Base-by-base conservation (phyloP, 2,329 filamentous ascomycete genomes). In the Alternaria triticimaculans region DNA sequence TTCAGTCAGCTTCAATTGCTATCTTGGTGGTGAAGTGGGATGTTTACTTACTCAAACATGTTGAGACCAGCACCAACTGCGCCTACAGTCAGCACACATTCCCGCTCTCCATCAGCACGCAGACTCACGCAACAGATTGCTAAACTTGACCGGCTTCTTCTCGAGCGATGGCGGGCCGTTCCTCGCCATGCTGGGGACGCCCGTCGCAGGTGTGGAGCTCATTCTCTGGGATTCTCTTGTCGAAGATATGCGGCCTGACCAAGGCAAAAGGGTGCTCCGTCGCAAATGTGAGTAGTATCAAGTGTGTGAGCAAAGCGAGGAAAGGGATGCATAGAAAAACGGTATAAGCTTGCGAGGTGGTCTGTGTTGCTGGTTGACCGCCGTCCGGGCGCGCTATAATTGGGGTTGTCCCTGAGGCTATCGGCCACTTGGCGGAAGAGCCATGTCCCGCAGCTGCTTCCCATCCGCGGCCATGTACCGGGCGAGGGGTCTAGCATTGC, bases 131-230 rank as follows among this genome's bases (percentile, higher is more conserved):
- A 99, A 87, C 88, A 99, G 84, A 86, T 99, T 99, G 87, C 94
- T 97, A 88, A 98, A 98, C 89, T 97, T 98, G 89, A 99, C 89
- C 72, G 96, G 96, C 89, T 98, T 98, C 92, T 98, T 98, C 91
- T 97, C 94, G 81, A 96, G 85, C 82, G 82, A 84, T 81, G 84
- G 82, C 80, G 84, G 83, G 37, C 64, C 68, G 45, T 54, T 65
- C 30, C 59, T 60, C 41, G 66, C 62, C 82, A 83, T 78, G 59
- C 65, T 67, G 80, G 83, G 80, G 81, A 82, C 76, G 72, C 83
- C 82, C 74, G 86, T 83, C 64, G 78, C 70, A 63, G 78, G 72
- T 62, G 77, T 76, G 72, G 87, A 75, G 78, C 82, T 85, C 84
- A 85, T 85, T 76, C 78, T 77, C 85, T 84, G 84, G 84, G 83